A percentile compares a stretch with the other conserved stretches of the same genome.
Evolutionary conservation across 2,329 filamentous ascomycete genomes (phyloP).

Genomic region (Ophiosphaerella herpotricha): DNA sequence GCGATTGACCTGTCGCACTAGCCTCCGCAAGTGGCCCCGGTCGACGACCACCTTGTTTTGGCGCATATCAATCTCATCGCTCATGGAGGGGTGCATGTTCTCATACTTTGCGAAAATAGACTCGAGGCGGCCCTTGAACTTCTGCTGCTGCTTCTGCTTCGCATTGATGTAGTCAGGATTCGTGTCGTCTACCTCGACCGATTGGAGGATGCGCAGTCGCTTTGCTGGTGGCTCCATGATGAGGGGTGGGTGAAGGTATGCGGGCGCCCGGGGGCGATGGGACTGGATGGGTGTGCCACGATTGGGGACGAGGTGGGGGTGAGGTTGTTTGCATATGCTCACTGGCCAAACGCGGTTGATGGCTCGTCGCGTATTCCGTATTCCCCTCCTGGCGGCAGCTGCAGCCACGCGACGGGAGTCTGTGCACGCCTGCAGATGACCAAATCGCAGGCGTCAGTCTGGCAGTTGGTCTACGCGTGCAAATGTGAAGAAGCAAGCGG

Average conservation of each 20-base stretch:
- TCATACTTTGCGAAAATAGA: conserved; percentile 88
- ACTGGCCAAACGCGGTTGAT: conserved; percentile 25
- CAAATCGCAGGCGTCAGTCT: background rate
- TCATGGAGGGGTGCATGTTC: conserved; percentile 78
- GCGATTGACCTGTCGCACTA: conserved; percentile 45
- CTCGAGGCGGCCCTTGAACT: conserved; percentile 72
- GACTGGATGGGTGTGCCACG: background rate
- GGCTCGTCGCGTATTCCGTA: conserved; percentile 16
- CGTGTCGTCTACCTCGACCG: conserved; percentile 41
- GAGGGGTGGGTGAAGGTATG: conserved; percentile 2
- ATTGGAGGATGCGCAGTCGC: conserved; percentile 58
- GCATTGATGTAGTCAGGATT: conserved; percentile 44
- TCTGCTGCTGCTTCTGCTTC: conserved; percentile 45
- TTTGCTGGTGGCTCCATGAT: conserved; percentile 66
- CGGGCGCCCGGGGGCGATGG: conserved; percentile 3
- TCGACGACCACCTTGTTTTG: conserved; percentile 85
- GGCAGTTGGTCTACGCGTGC: background rate
- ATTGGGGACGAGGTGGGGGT: conserved; percentile 9
- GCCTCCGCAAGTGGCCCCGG: conserved; percentile 78
- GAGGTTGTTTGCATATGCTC: conserved; percentile 14
- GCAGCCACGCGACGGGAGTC: conserved; percentile 24
- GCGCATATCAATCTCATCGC: conserved; percentile 85
- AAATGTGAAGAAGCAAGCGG: background rate
- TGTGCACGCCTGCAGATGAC: conserved; percentile 25
- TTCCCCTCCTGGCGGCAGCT: conserved; percentile 11